phyloP scores from a whole-genome alignment of 192 early-diverging fungal genomes.

The Entomortierella beljakovae region DNA sequence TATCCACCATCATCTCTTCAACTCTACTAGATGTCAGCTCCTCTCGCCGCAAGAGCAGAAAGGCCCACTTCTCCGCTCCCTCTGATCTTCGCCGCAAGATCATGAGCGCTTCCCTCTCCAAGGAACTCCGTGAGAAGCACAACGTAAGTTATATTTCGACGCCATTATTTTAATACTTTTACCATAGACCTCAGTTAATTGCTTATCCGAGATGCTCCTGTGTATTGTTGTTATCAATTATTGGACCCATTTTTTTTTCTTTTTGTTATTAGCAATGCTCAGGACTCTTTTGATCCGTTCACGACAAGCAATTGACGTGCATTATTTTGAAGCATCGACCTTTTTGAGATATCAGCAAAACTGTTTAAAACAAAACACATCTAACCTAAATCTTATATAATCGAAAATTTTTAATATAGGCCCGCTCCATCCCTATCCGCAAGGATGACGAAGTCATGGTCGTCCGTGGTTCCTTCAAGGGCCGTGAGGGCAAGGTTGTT shows the following conservation, averaged over 20 bases:
- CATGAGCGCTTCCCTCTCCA: conserved; percentile 96
- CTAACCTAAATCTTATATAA: conserved; percentile 7
- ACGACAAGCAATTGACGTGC: too few relatives aligned
- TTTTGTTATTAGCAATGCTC: too few relatives aligned
- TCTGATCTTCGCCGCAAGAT: conserved; percentile 94
- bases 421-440: conserved; percentile 95
- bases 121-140: conserved; percentile 99
- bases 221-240: too few relatives aligned
- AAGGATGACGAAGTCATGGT: conserved; percentile 98
- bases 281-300: too few relatives aligned
- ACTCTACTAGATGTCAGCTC: conserved; percentile 85
- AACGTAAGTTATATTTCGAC: conserved; percentile 67
- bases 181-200: neutral
- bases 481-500: conserved; percentile 96
- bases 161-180: conserved; percentile 13
- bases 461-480: conserved; percentile 96
- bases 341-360: too few relatives aligned
- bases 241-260: too few relatives aligned
- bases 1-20: too few relatives aligned
- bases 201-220: too few relatives aligned
- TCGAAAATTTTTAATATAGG: conserved; percentile 52
- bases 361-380: too few relatives aligned
- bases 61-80: conserved; percentile 99
- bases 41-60: conserved; percentile 92
- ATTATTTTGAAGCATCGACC: too few relatives aligned